These are phyloP conservation scores for Parathielavia appendiculata DNA, from an alignment of 495 filamentous ascomycete species.

Conservation along the genomic window DNA sequence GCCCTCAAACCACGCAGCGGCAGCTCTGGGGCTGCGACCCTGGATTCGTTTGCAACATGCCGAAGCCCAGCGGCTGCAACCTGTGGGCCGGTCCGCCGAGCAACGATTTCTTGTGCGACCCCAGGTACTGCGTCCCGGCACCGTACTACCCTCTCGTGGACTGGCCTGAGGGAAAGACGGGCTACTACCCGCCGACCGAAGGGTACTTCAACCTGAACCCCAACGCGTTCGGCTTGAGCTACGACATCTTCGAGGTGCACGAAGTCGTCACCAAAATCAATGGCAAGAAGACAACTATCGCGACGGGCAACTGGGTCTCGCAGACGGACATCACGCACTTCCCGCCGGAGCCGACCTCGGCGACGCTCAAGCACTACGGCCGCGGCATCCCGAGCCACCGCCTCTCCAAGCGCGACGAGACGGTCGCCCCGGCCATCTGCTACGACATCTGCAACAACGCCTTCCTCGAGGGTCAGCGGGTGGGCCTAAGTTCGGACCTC, in stretches of 20 bases:
- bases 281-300: conserved; percentile 30
- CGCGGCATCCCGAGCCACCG: conserved; percentile 10
- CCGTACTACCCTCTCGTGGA: conserved; percentile 36
- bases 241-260: conserved; percentile 52
- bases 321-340: conserved; percentile 41
- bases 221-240: conserved; percentile 54
- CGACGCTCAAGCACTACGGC: not conserved
- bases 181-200: conserved; percentile 47
- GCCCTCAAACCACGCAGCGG: conserved; percentile 24
- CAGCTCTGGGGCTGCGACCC: conserved; percentile 58
- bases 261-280: conserved; percentile 19
- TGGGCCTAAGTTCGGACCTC: conserved; percentile 44
- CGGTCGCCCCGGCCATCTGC: conserved; percentile 43
- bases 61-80: conserved; percentile 47
- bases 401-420: conserved; percentile 33
- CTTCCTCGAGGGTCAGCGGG: conserved; percentile 39
- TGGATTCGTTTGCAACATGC: conserved; percentile 54
- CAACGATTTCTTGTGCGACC: conserved; percentile 49
- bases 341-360: conserved; percentile 25
- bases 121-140: conserved; percentile 49
- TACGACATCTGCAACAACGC: conserved; percentile 51
- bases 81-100: conserved; percentile 51
- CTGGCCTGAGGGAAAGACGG: conserved; percentile 42
- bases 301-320: conserved; percentile 45
- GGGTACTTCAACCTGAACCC: conserved; percentile 65